Evolutionary conservation across 192 early-diverging fungal genomes (phyloP).

Genomic region (Chytriomyces hyalinus): DNA sequence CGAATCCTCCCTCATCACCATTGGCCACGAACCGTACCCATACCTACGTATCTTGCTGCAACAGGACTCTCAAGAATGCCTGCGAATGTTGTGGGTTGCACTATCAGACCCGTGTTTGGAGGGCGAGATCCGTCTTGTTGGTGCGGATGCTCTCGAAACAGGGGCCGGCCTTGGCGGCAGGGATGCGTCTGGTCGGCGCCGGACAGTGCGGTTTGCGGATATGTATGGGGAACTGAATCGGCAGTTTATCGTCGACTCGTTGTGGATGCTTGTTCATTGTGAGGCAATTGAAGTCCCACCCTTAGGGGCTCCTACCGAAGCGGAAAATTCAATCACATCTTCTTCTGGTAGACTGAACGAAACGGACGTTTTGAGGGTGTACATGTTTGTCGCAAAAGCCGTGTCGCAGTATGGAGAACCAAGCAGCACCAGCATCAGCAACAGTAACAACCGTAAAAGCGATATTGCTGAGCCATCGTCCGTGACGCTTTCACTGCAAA

Average conservation of each 20-base stretch:
- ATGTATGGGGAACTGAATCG: conserved; percentile 40
- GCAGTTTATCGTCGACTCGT: conserved; percentile 52
- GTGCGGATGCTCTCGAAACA: conserved; percentile 36
- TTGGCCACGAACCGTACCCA: conserved; percentile 52
- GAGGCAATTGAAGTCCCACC: conserved; percentile 3
- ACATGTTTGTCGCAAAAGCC: conserved; percentile 41
- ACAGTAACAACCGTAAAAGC: not conserved
- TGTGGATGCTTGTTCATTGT: conserved; percentile 38
- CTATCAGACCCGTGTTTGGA: conserved; percentile 46
- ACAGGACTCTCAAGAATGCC: conserved; percentile 48
- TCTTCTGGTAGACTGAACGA: not conserved
- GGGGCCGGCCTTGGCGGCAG: not conserved
- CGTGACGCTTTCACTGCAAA: conserved; percentile 4
- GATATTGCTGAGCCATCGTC: not conserved
- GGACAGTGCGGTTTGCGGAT: conserved; percentile 38
- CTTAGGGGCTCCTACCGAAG: not conserved
- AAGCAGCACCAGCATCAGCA: not conserved
- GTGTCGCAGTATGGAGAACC: conserved; percentile 26
- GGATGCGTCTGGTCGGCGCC: conserved; percentile 1
- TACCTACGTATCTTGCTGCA: conserved; percentile 51
- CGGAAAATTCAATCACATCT: not conserved
- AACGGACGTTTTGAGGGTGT: conserved; percentile 9
- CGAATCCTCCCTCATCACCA: not conserved
- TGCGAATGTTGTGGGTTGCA: conserved; percentile 39
- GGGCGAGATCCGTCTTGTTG: conserved; percentile 41